Evolutionary conservation across 2,329 filamentous ascomycete genomes (phyloP), one percentile per base, ranked within the genome.

Genomic region (Chaetomiaceae sp.): DNA sequence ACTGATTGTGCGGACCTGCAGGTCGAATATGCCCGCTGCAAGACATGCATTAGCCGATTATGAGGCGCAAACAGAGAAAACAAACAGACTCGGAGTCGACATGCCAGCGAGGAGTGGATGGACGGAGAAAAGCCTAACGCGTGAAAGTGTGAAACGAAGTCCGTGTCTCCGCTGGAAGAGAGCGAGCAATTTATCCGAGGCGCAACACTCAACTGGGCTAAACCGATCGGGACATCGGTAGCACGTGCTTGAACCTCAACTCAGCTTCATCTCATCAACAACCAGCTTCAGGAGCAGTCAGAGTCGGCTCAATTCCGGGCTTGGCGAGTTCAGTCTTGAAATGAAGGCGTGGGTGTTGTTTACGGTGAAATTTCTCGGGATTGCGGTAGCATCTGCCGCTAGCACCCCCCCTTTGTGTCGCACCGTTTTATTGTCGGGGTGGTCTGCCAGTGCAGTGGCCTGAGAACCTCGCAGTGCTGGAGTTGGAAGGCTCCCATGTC

Each of bases 1-100:
- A 27, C 11, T 12, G 27, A 20, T 9, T 14, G 7, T 19, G n/a
- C 17, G 19, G 34, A n/a, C 33, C 23, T 46, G 47, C 45, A 37
- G 37, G 40, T 36, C 29, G 53, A 47, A 48, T 43, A 51, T 51
- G 43, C 20, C 53, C 47, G 50, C 50, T 53, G 50, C 50, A 47
- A 42, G 42, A 31, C 42, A 31, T 51, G 42, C 49, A 47, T 20
- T 38, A 37, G 37, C 27, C 27, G 27, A 12, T 31, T 31, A 9
- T 47, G 43, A 25, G 8, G 40, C 25, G 40, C n/a, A 7, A 23
- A 43, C n/a, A 6, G 42, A 44, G 31, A n/a, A 22, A 33, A 25
- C 8, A 31, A 31, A 31, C n/a, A n/a, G n/a, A n/a, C n/a, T n/a
- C n/a, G n/a, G n/a, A n/a, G n/a, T n/a, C n/a, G n/a, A n/a, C n/a